These are phyloP conservation scores for Globisporangium sylvaticum DNA, from an alignment of 352 stramenopile genomes.

Conservation along the genomic window DNA sequence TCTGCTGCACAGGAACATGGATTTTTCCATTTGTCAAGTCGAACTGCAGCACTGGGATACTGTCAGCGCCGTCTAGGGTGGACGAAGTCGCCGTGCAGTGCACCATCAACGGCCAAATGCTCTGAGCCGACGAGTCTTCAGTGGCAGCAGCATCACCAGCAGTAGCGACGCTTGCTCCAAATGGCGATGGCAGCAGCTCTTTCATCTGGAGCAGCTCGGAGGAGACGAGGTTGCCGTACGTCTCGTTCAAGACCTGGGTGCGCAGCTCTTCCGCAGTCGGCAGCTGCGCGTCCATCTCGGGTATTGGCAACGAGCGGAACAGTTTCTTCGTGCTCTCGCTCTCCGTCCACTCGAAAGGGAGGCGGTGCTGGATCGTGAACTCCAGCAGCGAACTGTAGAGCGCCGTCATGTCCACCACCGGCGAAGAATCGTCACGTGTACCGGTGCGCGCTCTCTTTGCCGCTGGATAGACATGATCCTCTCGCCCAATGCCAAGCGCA, in stretches of 20 bases:
- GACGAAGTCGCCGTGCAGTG: conserved; percentile 25
- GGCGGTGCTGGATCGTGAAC: conserved; percentile 52
- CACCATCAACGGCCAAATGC: conserved; percentile 32
- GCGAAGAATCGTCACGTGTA: not conserved
- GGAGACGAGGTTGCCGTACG: conserved; percentile 27
- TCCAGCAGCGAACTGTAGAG: conserved; percentile 43
- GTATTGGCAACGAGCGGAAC: conserved; percentile 23
- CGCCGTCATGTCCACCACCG: conserved; percentile 10
- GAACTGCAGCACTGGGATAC: conserved; percentile 26
- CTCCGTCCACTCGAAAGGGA: conserved; percentile 69
- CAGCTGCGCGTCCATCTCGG: conserved; percentile 21
- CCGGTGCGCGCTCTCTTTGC: conserved; percentile 20
- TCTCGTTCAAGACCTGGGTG: conserved; percentile 35
- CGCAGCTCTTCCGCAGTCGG: conserved; percentile 35
- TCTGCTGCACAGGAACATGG: conserved; percentile 27
- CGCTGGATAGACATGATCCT: conserved; percentile 7
- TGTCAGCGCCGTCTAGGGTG: not conserved
- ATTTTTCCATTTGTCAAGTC: conserved; percentile 35
- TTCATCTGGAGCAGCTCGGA: conserved; percentile 36
- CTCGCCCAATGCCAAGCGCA: conserved; percentile 6
- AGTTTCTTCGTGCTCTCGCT: conserved; percentile 46
- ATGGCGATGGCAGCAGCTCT: conserved; percentile 24
- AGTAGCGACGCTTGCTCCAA: not conserved
- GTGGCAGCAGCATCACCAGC: not conserved
- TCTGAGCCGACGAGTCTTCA: not conserved